Conservation (phyloP, 2,329 filamentous ascomycete genomes). For the Colletotrichum limetticola region DNA sequence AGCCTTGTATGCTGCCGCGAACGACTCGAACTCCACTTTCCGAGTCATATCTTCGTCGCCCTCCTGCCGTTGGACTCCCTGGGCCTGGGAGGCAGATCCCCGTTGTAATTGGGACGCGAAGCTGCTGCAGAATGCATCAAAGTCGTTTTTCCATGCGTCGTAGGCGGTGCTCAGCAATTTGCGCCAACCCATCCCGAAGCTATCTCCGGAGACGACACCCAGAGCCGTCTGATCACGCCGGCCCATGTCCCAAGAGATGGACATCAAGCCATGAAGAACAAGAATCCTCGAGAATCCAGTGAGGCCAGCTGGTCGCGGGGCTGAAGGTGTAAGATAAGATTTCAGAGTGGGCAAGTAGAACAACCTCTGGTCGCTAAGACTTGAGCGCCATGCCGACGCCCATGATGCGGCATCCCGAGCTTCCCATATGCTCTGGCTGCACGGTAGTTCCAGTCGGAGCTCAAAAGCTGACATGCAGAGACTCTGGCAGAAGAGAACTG, state of each 20-base stretch:
- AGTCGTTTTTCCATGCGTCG: slow-evolving; percentile 67
- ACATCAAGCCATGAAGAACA: slow-evolving; percentile 71
- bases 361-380: slow-evolving; percentile 40
- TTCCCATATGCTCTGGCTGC: slow-evolving; percentile 66
- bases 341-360: slow-evolving; percentile 65
- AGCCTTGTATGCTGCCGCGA: slow-evolving; percentile 60
- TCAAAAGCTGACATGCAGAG: slow-evolving; percentile 75
- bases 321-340: slow-evolving; percentile 61
- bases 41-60: neutral
- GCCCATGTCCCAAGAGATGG: slow-evolving; percentile 70
- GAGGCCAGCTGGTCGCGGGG: slow-evolving; percentile 50
- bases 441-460: slow-evolving; percentile 66
- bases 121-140: slow-evolving; percentile 60
- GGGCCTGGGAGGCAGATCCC: neutral
- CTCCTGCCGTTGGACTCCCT: neutral
- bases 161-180: slow-evolving; percentile 63
- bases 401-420: slow-evolving; percentile 63
- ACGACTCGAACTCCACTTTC: slow-evolving; percentile 54
- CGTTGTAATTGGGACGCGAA: slow-evolving; percentile 41
- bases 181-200: slow-evolving; percentile 53
- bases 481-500: slow-evolving; percentile 72
- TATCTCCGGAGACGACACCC: slow-evolving; percentile 48
- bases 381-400: slow-evolving; percentile 50
- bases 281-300: slow-evolving; percentile 64
- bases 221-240: slow-evolving; percentile 70